Conservation (phyloP, 371 early-diverging fungal species). For the Saksenaea vasiformis region DNA sequence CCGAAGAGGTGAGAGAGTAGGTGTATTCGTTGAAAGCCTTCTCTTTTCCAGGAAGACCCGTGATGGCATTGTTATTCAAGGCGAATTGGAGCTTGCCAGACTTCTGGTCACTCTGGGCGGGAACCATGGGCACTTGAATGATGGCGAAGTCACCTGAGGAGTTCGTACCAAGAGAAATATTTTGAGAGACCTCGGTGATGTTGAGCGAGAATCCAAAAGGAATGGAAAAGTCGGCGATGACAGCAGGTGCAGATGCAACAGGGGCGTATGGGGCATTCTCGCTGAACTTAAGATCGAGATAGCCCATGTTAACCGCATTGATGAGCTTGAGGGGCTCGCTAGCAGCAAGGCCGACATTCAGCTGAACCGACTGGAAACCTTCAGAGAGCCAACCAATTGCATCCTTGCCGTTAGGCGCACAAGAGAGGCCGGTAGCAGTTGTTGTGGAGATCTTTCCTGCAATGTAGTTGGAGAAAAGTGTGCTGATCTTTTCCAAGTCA, state of each 20-base stretch:
- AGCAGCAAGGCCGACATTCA: conserved; percentile 53
- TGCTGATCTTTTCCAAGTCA: conserved; percentile 46
- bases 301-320: conserved; percentile 55
- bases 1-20: conserved; percentile 43
- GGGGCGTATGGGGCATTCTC: conserved; percentile 54
- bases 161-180: conserved; percentile 48
- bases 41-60: conserved; percentile 37
- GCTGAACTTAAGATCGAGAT: conserved; percentile 55
- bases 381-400: conserved; percentile 60
- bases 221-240: conserved; percentile 53
- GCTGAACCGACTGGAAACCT: conserved; percentile 54
- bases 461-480: conserved; percentile 59
- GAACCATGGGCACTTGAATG: conserved; percentile 46
- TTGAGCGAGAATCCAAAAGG: conserved; percentile 62
- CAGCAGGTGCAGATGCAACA: conserved; percentile 44
- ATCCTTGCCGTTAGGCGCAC: conserved; percentile 59
- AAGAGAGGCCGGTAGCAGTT: conserved; percentile 58
- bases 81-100: conserved; percentile 52
- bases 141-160: conserved; percentile 45
- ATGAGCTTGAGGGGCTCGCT: conserved; percentile 50
- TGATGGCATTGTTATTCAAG: conserved; percentile 43
- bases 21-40: conserved; percentile 50
- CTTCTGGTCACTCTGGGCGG: conserved; percentile 47
- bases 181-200: conserved; percentile 56
- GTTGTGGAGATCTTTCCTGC: conserved; percentile 52